These are phyloP conservation scores for Eudorina sp. DNA, from an alignment of 139 green algal species.

Conservation along the genomic window DNA sequence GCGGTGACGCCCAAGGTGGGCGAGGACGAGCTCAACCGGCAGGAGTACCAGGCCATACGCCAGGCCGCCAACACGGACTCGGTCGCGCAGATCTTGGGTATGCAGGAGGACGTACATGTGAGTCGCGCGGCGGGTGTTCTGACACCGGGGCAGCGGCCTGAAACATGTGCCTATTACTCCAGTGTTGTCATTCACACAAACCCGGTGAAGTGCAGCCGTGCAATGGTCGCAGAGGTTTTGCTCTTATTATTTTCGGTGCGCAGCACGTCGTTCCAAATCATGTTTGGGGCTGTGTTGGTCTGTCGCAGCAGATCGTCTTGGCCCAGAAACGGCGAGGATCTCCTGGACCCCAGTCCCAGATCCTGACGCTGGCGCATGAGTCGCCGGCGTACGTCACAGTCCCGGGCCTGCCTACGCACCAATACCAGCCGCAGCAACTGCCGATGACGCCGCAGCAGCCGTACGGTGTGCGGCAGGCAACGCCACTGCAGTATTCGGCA, in stretches of 20 bases:
- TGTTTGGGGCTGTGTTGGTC: no score
- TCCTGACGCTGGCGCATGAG: constrained; percentile 36
- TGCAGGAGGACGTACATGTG: constrained; percentile 30
- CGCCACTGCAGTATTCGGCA: neutral
- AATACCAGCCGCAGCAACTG: constrained; percentile 11
- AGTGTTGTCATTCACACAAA: no score
- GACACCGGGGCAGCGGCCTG: no score
- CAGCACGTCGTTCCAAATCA: no score
- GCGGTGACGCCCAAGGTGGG: constrained; percentile 65
- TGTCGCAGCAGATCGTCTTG: neutral
- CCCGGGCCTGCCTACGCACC: constrained; percentile 27
- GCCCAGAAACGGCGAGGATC: neutral
- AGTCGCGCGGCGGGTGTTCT: no score
- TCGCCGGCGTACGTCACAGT: neutral
- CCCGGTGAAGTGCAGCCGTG: no score
- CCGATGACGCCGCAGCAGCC: neutral
- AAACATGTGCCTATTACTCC: no score
- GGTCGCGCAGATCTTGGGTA: constrained; percentile 4
- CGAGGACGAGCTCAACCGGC: constrained; percentile 59
- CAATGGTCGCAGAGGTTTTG: no score
- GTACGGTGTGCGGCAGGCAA: neutral
- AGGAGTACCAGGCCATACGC: constrained; percentile 56
- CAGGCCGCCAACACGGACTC: neutral
- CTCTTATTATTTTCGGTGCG: no score
- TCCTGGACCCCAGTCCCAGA: constrained; percentile 39